Evolutionary conservation across 1,284 basidiomycete species (phyloP), one percentile per base, ranked within the genome.

Genomic region (Ustilago xerochloae): DNA sequence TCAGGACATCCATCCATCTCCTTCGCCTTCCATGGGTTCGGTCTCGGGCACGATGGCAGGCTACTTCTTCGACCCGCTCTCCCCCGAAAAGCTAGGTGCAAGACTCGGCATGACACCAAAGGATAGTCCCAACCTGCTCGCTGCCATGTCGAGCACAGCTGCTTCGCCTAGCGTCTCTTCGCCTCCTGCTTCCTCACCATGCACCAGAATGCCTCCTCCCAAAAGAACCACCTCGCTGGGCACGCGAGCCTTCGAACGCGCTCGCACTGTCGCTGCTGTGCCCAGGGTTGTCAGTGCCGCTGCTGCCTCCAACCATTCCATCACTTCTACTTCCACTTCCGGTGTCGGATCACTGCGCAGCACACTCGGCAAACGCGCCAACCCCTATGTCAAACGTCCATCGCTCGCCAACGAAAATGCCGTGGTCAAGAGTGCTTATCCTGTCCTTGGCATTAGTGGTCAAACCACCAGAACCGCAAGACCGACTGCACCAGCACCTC

Each of bases 11-110:
- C 62, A 74, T 10, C 76, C 69, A 22, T 75, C 77, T 6, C 77
- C 78, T 6, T 68, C 72, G 3, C 65, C 78, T 2, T 67, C 77
- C 1, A 69, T 69, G 66, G 45, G 46, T 10, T 69, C 66, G 12
- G 12, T 60, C 7, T 56, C 62, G 2, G 74, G 68, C 3, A 51
- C 66, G 38, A 77, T 82, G 57, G 78, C 71, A 16, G 67, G 57
- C 56, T 82, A 79, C 66, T 82, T 82, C 49, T 80, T 68, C 56
- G 67, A 81, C 28, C 81, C 81, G 1, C 46, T 78, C 36, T 81
- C 80, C 12, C 81, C 81, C 15, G 68, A 81, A 41, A 72, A 75
- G 62, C 58, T 57, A 20, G 63, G 28, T 8, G 45, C 48, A 38
- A 52, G 55, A 33, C 58, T 62, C 30, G 57, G 61, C 33, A 63